Evolutionary conservation across 441 rosid genomes (phyloP), one percentile per base, ranked within the genome.

Genomic region (Cnidoscolus chayamansa): DNA sequence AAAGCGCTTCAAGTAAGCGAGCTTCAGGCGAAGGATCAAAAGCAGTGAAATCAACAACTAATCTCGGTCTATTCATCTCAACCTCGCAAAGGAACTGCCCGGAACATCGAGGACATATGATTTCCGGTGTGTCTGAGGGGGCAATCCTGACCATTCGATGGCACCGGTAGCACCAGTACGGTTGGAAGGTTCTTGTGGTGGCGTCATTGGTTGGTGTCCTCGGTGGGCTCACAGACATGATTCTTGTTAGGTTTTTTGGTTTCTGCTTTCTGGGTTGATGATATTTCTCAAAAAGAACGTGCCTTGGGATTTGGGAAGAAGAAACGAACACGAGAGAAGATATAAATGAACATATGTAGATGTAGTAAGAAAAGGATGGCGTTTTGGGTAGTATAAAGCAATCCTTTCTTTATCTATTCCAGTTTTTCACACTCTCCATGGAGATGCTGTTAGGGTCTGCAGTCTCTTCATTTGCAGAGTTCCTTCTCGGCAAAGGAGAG

Each of bases 81-180:
- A 89, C 79, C 71, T 93, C 93, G 0, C 64, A 32, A 8, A 90
- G 76, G 47, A 93, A 93, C 50, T 81, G 90, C 12, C 88, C 82
- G 0, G 63, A 80, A 74, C 97, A 90, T 64, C 83, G 83, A 1
- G 93, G 95, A 69, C 97, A 93, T 6, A 37, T 50, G 66, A 84
- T 78, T 60, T 81, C 91, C 0, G 87, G 75, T 7, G 84, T 80
- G 67, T 81, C 64, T 1, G 84, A 48, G 1, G 88, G 25, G 10
- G 87, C 85, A 63, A 89, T 75, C 78, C 88, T 79, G 17, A 89
- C 91, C 1, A 77, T 58, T 12, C 86, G 84, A 69, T 86, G 87
- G 79, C 95, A 93, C 2, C 79, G 90, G 79, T 89, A 88, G 87
- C 98, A 93, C 98, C 97, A 88, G 73, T 88, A 91, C 31, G 81